Evolutionary conservation across 2,329 filamentous ascomycete genomes (phyloP).

Genomic region (Alternaria triticimaculans): DNA sequence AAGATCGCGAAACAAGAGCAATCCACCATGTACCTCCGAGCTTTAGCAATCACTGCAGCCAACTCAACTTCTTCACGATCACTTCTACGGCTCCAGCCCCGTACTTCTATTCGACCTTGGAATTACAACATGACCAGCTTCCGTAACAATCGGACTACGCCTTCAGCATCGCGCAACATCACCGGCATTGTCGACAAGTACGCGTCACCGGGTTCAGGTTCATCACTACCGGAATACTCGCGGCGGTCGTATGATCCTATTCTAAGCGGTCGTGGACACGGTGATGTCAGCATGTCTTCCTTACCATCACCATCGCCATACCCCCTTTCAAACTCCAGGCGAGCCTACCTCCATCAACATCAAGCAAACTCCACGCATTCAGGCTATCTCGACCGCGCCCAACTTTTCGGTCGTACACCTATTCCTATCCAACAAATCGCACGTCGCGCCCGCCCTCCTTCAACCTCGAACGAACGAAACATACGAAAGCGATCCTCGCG

Average conservation of each 20-base stretch:
- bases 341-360: neutral
- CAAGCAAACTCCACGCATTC: neutral
- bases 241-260: neutral
- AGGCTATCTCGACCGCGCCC: neutral
- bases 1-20: neutral
- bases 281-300: neutral
- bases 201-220: neutral
- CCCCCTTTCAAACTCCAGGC: neutral
- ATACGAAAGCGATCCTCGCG: neutral
- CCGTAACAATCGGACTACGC: neutral
- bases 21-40: neutral
- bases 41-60: neutral
- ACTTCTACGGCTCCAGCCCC: neutral
- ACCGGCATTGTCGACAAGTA: neutral
- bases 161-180: neutral
- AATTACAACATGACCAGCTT: neutral
- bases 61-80: neutral
- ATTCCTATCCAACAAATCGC: too few species aligned
- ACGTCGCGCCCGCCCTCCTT: neutral
- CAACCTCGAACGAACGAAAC: neutral
- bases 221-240: neutral
- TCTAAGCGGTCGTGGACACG: neutral
- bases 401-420: neutral
- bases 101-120: neutral
- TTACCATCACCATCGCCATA: neutral